Evolutionary conservation across 148 eudicot genomes (phyloP), one percentile per base, ranked within the genome.

Genomic region (Pharnaceum exiguum): DNA sequence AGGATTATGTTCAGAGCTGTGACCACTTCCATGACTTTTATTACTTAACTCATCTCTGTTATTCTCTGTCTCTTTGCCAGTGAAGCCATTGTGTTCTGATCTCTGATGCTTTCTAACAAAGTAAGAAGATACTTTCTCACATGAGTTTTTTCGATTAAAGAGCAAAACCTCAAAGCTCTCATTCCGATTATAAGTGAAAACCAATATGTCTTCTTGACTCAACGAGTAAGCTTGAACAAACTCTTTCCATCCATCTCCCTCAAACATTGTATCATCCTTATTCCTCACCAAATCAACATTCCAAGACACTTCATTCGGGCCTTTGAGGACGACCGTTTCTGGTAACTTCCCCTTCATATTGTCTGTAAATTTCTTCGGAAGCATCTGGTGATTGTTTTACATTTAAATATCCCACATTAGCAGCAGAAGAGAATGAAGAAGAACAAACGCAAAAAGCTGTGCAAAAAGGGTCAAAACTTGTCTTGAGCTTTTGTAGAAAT

Each of bases 211-310:
- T 22, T 24, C 57, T 44, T 63, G 43, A 13, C 32, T 53, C 15
- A 63, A 43, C 7, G 59, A 63, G 43, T 63, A 63, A 23, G 68
- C 60, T 64, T 64, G 53, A 5, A 29, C 42, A 63, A 63, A 63
- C n/a, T 51, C 50, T 52, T 63, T 44, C 67, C 67, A 63, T 5
- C 28, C 58, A 30, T 39, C 13, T 40, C 67, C 67, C 30, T 51
- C 37, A 1, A 51, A 29, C 31, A 29, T 6, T 19, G 55, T 51
- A 30, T 42, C 42, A 5, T 52, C 49, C 19, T 52, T 44, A 24
- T 18, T 52, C 25, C 54, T 64, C 60, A n/a, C 51, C 24, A 64
- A 45, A 33, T 33, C 35, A 7, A 64, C 53, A 43, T 44, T 27
- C 60, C 60, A 64, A 21, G 32, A 32, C 22, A 53, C 45, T 44